Percentiles rank a stretch among this genome's conserved stretches.
phyloP scores from a whole-genome alignment of 1,284 basidiomycete genomes.

The Schizophyllum commune region DNA sequence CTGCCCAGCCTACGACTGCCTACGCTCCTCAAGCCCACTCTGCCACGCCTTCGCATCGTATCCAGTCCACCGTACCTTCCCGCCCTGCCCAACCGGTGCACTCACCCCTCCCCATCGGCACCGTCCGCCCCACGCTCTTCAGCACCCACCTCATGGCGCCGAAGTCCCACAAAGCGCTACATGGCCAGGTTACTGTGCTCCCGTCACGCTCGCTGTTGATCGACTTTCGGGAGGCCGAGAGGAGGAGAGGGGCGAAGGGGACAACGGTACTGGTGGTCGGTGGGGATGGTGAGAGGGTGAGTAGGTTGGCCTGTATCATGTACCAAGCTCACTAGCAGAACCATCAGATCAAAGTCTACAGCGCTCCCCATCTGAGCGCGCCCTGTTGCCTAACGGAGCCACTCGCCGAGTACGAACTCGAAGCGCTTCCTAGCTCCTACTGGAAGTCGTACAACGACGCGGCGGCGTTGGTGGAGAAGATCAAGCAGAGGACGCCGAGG shows the following conservation, averaged over 20 bases:
- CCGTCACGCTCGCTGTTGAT: constrained; percentile 41
- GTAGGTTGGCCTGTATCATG: constrained; percentile 2
- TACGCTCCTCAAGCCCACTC: too few species aligned
- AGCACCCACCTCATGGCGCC: constrained; percentile 30
- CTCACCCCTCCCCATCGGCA: constrained; percentile 22
- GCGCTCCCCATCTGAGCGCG: constrained; percentile 40
- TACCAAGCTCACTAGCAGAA: too few species aligned
- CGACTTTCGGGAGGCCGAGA: constrained; percentile 47
- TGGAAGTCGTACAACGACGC: constrained; percentile 42
- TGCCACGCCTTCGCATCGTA: too few species aligned
- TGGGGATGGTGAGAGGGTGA: constrained; percentile 28
- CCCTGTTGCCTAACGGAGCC: constrained; percentile 42
- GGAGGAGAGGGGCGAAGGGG: constrained; percentile 37
- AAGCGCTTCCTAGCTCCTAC: constrained; percentile 30
- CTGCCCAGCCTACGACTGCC: too few species aligned
- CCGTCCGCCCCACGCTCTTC: constrained; percentile 26
- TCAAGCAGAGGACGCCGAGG: constrained; percentile 46
- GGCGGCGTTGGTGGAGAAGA: constrained; percentile 31
- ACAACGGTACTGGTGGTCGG: constrained; percentile 38
- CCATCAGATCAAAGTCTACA: constrained; percentile 39
- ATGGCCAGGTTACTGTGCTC: constrained; percentile 41
- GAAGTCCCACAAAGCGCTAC: constrained; percentile 38
- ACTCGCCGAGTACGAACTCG: constrained; percentile 23
- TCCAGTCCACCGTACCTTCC: too few species aligned
- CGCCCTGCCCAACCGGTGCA: background rate